phyloP scores from a whole-genome alignment of 257 asterid species.

The Fraxinus excelsior region DNA sequence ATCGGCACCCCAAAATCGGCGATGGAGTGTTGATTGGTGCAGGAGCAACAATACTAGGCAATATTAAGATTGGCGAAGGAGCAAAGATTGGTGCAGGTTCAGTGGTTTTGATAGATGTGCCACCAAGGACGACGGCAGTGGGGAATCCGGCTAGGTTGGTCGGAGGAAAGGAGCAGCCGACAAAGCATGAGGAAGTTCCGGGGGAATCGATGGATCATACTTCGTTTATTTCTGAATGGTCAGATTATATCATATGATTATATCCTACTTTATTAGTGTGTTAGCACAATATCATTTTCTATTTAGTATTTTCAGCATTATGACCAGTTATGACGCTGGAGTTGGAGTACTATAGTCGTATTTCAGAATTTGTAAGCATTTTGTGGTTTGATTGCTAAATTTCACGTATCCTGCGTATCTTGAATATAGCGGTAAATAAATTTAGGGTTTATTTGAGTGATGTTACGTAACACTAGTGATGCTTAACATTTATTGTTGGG shows the following conservation, averaged over 20 bases:
- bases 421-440: no score
- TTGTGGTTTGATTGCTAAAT: no score
- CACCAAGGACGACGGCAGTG: slow-evolving; percentile 70
- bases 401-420: no score
- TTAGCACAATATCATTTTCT: neutral
- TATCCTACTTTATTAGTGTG: neutral
- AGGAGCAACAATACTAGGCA: slow-evolving; percentile 65
- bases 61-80: slow-evolving; percentile 69
- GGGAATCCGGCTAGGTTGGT: slow-evolving; percentile 73
- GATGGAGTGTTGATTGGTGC: slow-evolving; percentile 83
- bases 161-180: slow-evolving; percentile 54
- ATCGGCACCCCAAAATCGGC: slow-evolving; percentile 74
- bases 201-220: slow-evolving; percentile 71
- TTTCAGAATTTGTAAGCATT: neutral
- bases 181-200: slow-evolving; percentile 49
- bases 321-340: neutral
- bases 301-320: no score
- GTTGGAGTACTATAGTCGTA: no score
- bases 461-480: no score
- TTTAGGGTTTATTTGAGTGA: no score
- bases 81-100: slow-evolving; percentile 82
- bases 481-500: no score
- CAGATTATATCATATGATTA: slow-evolving; percentile 49
- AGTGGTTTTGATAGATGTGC: slow-evolving; percentile 63
- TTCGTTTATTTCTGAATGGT: slow-evolving; percentile 57